Percentiles rank a stretch among this genome's conserved stretches.
Evolutionary conservation across 345 rosid species (phyloP).

Genomic region (Anastatica hierochuntica): DNA sequence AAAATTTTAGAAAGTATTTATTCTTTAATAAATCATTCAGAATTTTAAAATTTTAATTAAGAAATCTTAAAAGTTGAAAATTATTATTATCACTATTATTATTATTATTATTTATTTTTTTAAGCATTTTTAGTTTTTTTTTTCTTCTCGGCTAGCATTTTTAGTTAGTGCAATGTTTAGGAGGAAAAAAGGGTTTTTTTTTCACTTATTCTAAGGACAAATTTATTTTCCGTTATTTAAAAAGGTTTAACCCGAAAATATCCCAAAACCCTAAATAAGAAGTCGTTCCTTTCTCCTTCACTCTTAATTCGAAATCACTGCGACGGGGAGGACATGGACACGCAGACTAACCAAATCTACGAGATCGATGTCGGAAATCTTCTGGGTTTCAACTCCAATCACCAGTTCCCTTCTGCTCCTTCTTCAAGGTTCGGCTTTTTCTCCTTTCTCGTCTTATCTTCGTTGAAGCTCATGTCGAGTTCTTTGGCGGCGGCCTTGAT

Average conservation of each 20-base stretch:
- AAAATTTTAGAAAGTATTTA: too few relatives aligned
- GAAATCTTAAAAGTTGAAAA: too few relatives aligned
- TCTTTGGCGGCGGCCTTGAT: conserved; percentile 4
- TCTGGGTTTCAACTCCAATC: conserved; percentile 46
- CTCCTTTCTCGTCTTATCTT: not conserved
- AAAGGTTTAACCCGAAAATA: conserved; percentile 8
- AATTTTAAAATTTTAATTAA: too few relatives aligned
- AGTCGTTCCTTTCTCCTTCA: not conserved
- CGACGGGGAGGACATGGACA: conserved; percentile 25
- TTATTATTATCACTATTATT: too few relatives aligned
- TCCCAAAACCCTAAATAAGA: conserved; percentile 25
- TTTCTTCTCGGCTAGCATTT: too few relatives aligned
- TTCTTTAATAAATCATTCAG: too few relatives aligned
- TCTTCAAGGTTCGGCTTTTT: conserved; percentile 44
- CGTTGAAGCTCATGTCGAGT: not conserved
- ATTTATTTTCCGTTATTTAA: conserved; percentile 9
- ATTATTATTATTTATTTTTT: too few relatives aligned
- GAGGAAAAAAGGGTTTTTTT: too few relatives aligned
- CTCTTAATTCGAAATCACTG: not conserved
- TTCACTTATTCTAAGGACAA: too few relatives aligned
- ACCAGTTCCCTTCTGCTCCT: conserved; percentile 38
- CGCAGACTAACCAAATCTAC: conserved; percentile 24
- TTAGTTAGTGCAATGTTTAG: too few relatives aligned
- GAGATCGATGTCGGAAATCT: conserved; percentile 71
- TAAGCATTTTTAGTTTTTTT: too few relatives aligned